Percentiles rank a stretch among this genome's conserved stretches.
phyloP scores from a whole-genome alignment of 2,329 filamentous ascomycete species.

The Neonectria ditissima region DNA sequence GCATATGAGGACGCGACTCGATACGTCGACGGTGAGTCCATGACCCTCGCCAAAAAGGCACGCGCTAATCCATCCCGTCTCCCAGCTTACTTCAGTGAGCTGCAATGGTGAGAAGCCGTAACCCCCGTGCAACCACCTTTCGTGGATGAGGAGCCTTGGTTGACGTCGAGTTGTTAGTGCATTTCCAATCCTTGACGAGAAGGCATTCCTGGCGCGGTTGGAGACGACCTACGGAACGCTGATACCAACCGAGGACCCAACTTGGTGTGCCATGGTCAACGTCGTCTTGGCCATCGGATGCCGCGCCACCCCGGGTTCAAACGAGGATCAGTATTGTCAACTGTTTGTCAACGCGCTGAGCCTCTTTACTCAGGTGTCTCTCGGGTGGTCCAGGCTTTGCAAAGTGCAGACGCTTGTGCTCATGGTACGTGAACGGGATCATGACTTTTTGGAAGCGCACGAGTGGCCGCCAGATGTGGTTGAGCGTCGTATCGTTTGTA shows the following conservation, averaged over 20 bases:
- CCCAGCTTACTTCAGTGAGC: neutral
- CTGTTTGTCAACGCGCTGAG: neutral
- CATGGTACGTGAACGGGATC: neutral
- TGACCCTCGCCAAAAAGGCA: no score
- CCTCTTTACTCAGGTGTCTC: neutral
- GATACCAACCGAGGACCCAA: neutral
- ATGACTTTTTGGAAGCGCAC: no score
- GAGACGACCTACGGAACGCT: neutral
- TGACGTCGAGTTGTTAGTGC: neutral
- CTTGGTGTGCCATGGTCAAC: neutral
- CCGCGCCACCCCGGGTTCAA: neutral
- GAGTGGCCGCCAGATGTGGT: no score
- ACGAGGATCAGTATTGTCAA: neutral
- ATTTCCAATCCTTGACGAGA: neutral
- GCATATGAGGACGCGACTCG: neutral
- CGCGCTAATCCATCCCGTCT: no score
- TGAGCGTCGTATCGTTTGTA: no score
- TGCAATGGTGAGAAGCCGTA: neutral
- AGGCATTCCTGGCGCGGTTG: neutral
- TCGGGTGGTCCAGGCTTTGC: neutral
- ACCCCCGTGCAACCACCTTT: neutral
- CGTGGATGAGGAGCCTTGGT: no score
- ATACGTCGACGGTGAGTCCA: neutral
- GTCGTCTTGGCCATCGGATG: neutral
- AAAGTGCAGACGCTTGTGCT: neutral